Base-by-base conservation (phyloP, 257 asterid genomes). In the Solanum medicagineum region DNA sequence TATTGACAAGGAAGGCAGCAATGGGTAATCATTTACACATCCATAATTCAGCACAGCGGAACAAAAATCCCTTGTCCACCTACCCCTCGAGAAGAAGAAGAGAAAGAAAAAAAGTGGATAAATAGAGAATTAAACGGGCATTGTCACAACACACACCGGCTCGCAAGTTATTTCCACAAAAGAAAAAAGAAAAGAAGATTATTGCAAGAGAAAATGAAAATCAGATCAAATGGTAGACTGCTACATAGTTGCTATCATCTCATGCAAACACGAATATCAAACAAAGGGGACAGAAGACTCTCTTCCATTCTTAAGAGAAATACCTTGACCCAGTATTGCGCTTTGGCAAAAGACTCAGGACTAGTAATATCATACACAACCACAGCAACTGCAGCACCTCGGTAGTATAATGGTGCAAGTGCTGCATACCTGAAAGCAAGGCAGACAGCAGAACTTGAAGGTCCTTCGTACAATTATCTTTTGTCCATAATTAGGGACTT, bases 251-350 rank as follows among this genome's bases (percentile, higher is more conserved):
- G 22, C 15, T 49, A 51, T 75, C 44, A 49, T 24, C 82, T 75
- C 44, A 75, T 14, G 45, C 62, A 75, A 49, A 75, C 22, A 75
- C 2, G 45, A 75, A 24, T 51, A 77, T 44, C 26, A 26, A 77
- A 77, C 47, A 26, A 53, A 77, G 53, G 45, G 62, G 63, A 53
- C 59, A 77, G 44, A 77, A 26, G 47, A 4, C 65, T 24, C 60
- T 15, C 22, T 24, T 77, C 65, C 63, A 53, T 51, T 51, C 10
- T 77, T 77, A 77, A 77, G 49, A 8, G 47, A 77, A 68, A 53
- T 91, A 95, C 98, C 98, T 94, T 95, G 87, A 94, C 96, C 98
- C 98, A 95, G 79, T 94, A 95, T 84, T 94, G 95, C 29, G 98
- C 97, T 89, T 93, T 95, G 80, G 86, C 69, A 86, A 97, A 97